Conservation (phyloP, 805 yeast genomes). For the Candida namnaoensis region DNA sequence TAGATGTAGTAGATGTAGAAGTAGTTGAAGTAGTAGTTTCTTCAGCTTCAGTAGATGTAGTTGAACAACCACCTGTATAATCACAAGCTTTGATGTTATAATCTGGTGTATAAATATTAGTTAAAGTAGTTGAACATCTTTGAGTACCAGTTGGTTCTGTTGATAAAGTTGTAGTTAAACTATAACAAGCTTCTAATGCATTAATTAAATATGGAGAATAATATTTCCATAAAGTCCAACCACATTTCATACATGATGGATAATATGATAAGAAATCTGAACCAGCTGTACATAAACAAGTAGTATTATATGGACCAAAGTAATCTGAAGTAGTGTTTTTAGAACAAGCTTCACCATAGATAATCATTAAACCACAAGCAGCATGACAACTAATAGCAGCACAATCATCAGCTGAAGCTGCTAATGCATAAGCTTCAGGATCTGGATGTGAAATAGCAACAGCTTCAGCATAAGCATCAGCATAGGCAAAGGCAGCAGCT, state of each 20-base stretch:
- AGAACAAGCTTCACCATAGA: slow-evolving; percentile 19
- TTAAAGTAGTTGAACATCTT: slow-evolving; percentile 10
- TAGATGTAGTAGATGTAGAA: no score
- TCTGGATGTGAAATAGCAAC: slow-evolving; percentile 2
- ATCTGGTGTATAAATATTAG: background rate
- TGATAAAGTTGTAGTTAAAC: slow-evolving; percentile 1
- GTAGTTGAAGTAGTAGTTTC: no score
- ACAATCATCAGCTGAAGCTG: slow-evolving; percentile 9
- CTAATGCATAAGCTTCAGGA: slow-evolving; percentile 13
- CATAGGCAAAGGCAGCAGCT: slow-evolving; percentile 2
- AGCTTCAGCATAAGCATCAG: slow-evolving; percentile 2
- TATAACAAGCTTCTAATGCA: slow-evolving; percentile 15
- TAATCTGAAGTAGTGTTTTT: slow-evolving; percentile 6
- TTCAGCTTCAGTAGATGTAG: background rate
- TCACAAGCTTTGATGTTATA: background rate
- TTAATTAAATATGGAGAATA: slow-evolving; percentile 15
- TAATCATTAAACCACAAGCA: slow-evolving; percentile 19
- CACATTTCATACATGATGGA: slow-evolving; percentile 21
- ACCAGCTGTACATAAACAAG: slow-evolving; percentile 8
- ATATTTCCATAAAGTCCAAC: slow-evolving; percentile 24
- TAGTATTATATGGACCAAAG: no score
- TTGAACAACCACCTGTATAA: slow-evolving; percentile 4
- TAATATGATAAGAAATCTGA: slow-evolving; percentile 5
- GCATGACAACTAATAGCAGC: slow-evolving; percentile 20
- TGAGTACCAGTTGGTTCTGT: slow-evolving; percentile 19